phyloP scores from a whole-genome alignment of 371 early-diverging fungal genomes.

The Rhizopus sp. region DNA sequence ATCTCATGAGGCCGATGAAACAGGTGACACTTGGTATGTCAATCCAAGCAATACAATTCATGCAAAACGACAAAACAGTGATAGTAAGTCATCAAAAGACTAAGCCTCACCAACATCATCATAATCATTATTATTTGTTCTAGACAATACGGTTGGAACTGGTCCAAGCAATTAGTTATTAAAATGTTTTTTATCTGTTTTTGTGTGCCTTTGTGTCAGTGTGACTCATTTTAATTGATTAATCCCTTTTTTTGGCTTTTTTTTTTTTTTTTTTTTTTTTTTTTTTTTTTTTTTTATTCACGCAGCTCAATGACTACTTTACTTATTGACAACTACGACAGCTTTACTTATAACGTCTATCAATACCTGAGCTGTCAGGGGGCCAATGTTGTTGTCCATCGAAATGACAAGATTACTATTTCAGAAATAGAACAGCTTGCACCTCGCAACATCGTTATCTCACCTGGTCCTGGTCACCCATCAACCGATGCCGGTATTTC shows the following conservation, averaged over 20 bases:
- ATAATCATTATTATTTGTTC: not conserved
- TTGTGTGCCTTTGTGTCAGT: not conserved
- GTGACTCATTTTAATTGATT: not conserved
- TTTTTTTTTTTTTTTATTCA: conserved; percentile 7
- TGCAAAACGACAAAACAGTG: no score
- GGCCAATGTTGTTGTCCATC: conserved; percentile 86
- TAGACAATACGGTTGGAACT: not conserved
- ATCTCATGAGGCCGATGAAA: no score
- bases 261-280: conserved; percentile 6
- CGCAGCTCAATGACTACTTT: conserved; percentile 64
- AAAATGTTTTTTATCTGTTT: not conserved
- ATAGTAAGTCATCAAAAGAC: no score
- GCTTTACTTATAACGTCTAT: conserved; percentile 97
- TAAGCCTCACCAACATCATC: not conserved
- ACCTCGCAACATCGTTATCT: conserved; percentile 91
- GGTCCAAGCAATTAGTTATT: not conserved
- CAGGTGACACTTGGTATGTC: no score
- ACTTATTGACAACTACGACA: conserved; percentile 97
- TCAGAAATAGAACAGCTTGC: conserved; percentile 75
- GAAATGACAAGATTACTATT: conserved; percentile 92
- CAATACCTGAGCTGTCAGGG: conserved; percentile 90
- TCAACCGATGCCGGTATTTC: conserved; percentile 89
- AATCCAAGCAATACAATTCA: no score
- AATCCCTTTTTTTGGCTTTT: not conserved
- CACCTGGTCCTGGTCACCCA: conserved; percentile 97